A percentile compares a stretch with the other conserved stretches of the same genome.
These are phyloP conservation scores for Penicillium sclerotiorum DNA, from an alignment of 2,329 filamentous ascomycete genomes.

Conservation along the genomic window DNA sequence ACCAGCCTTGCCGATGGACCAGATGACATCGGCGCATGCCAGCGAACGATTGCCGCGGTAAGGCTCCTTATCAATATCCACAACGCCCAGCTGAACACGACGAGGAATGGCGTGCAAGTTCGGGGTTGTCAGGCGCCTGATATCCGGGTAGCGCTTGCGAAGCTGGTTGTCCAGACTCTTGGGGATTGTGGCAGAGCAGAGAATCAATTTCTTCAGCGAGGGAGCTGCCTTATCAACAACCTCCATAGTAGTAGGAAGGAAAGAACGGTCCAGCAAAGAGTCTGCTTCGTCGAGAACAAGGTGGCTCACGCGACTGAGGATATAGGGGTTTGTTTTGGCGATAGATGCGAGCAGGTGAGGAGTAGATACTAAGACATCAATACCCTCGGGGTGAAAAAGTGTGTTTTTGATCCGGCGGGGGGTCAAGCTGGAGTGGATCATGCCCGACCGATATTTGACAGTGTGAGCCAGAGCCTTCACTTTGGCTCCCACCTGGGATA, in stretches of 20 bases:
- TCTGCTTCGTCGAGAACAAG: slow-evolving; percentile 94
- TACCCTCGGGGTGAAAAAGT: slow-evolving; percentile 76
- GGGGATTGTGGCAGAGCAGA: slow-evolving; percentile 96
- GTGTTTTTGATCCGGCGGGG: slow-evolving; percentile 80
- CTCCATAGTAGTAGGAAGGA: slow-evolving; percentile 76
- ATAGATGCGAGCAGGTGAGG: slow-evolving; percentile 89
- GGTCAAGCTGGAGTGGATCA: slow-evolving; percentile 76
- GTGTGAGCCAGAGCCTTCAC: slow-evolving; percentile 82
- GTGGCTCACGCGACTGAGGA: slow-evolving; percentile 87
- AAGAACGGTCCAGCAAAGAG: slow-evolving; percentile 91
- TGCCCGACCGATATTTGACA: slow-evolving; percentile 81
- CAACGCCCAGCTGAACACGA: slow-evolving; percentile 87
- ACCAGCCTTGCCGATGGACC: slow-evolving; percentile 83
- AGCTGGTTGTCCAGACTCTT: slow-evolving; percentile 83
- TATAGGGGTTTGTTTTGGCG: slow-evolving; percentile 84
- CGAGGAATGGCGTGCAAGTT: slow-evolving; percentile 95
- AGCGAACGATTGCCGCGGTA: slow-evolving; percentile 92
- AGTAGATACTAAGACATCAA: slow-evolving; percentile 85
- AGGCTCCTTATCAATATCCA: slow-evolving; percentile 89
- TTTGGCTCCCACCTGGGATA: slow-evolving; percentile 79
- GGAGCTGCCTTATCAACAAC: slow-evolving; percentile 82
- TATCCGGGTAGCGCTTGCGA: slow-evolving; percentile 77
- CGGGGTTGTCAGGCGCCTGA: slow-evolving; percentile 85
- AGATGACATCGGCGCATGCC: slow-evolving; percentile 92
- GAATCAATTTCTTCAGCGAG: slow-evolving; percentile 80